Base-by-base conservation (phyloP, 305 asterid genomes). In the Withania somnifera region DNA sequence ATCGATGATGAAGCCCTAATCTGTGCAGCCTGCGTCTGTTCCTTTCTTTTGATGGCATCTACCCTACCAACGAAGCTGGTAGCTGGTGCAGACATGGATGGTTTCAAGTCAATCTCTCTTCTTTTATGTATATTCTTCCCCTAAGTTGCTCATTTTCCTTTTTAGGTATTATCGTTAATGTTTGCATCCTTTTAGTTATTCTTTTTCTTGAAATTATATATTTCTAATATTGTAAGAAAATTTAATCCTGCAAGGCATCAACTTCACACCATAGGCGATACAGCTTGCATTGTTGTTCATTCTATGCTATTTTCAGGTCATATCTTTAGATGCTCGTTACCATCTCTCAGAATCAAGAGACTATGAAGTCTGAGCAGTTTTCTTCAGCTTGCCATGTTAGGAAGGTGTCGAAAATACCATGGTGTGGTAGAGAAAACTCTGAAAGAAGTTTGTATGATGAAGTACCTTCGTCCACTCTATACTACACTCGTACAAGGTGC, bases 391-490 rank as follows among this genome's bases (percentile, higher is more conserved):
- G 82, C 82, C 11, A 79, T 60, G 28, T 79, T 40, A 32, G 66
- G 75, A 22, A 60, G 75, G 42, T 79, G 82, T 93, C 86, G 84
- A 87, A 93, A 86, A 40, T 95, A 90, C 92, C 88, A 90, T 50
- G 71, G 61, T 0, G 97, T 92, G 87, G 97, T 92, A 22, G 98
- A 95, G 92, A 93, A 90, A 84, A 95, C 98, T 79, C 88, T 95
- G 73, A 95, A 93, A 85, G 96, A 90, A 84, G 98, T 95, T 32
- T 97, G 98, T 34, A 89, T 97, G 89, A 95, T 95, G 98, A 89
- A 84, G 82, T 95, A 93, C 78, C 96, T 95, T 13, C 95, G 98
- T 60, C 94, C 93, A 8, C 94, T 95, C 51, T 95, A 90, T 61
- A 87, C 84, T 5, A 91, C 92, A 19, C 92, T 94, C 1, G 95